Evolutionary conservation across 164 flowering plant species (phyloP).

Genomic region (Chimonanthus praecox): DNA sequence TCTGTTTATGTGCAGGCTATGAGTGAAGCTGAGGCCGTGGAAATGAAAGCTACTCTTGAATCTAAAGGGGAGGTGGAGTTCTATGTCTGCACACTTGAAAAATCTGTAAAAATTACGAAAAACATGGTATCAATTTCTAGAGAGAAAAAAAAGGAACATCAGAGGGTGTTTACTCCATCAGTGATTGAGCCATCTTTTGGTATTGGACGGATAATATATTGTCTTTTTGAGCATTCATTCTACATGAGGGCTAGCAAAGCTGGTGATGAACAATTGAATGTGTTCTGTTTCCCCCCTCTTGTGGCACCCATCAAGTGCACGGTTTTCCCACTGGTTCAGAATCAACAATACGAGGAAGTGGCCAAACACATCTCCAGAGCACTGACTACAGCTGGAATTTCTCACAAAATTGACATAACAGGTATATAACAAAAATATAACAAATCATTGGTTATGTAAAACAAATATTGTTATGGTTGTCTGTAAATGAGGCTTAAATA

Average conservation of each 20-base stretch:
- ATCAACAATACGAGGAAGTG: slow-evolving; percentile 63
- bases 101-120: slow-evolving; percentile 43
- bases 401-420: slow-evolving; percentile 82
- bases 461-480: background rate
- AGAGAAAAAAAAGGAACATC: slow-evolving; percentile 63
- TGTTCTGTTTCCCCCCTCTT: slow-evolving; percentile 56
- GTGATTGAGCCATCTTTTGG: slow-evolving; percentile 98
- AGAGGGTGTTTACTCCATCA: slow-evolving; percentile 89
- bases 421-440: slow-evolving; percentile 29
- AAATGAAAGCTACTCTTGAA: slow-evolving; percentile 61
- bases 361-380: slow-evolving; percentile 66
- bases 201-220: slow-evolving; percentile 92
- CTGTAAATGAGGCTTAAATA: background rate
- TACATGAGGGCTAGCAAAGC: slow-evolving; percentile 79
- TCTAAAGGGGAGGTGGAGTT: slow-evolving; percentile 54
- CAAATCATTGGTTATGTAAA: background rate
- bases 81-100: slow-evolving; percentile 54
- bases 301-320: slow-evolving; percentile 87
- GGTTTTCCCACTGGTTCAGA: slow-evolving; percentile 89
- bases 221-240: slow-evolving; percentile 89
- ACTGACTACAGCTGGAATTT: slow-evolving; percentile 64
- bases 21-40: slow-evolving; percentile 65
- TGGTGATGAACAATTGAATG: slow-evolving; percentile 78
- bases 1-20: slow-evolving; percentile 38
- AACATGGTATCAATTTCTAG: slow-evolving; percentile 61